Evolutionary conservation across 805 yeast genomes (phyloP), one percentile per base, ranked within the genome.

Genomic region (Candida palmyrensis): DNA sequence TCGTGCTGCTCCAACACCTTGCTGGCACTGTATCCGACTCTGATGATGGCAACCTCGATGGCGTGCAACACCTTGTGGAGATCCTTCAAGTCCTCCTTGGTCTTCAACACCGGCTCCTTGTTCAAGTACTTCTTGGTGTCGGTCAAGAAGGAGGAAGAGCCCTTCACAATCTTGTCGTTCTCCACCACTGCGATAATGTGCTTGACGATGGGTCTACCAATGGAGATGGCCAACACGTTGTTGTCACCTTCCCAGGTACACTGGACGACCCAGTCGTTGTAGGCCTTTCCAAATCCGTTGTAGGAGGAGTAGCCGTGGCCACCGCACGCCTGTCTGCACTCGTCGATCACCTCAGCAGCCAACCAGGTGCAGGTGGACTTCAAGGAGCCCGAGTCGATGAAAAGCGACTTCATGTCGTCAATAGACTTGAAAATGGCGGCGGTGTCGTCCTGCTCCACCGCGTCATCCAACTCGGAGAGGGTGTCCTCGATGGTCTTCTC

Each of bases 201-300:
- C 47, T 57, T 60, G 35, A 62, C 48, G 25, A 66, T 48, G 28
- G 68, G 57, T 40, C 63, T 55, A 48, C 72, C 71, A 34, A 58
- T 62, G 33, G 60, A 52, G 50, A 63, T 48, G 27, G 61, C 66
- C 45, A 66, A 56, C 27, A 66, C 71, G 43, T 57, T 66, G 54
- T 66, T 66, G 45, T 66, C 72, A 49, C 72, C 72, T 50, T 66
- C 72, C 72, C 72, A 66, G 19, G 72, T 66, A 51, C 70, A 62
- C 51, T 64, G 70, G 26, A 66, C 71, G 25, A 59, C 70, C 70
- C 71, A 66, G 37, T 66, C 72, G 28, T 59, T 63, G 38, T 55
- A 62, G 26, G 66, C 55, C 48, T 63, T 66, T 35, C 71, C 72
- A 36, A 66, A 66, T 16, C 71, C 71, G 39, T 55, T 55, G 53